These are phyloP conservation scores for Saksenaea oblongispora DNA, from an alignment of 371 early-diverging fungal genomes.

Conservation along the genomic window DNA sequence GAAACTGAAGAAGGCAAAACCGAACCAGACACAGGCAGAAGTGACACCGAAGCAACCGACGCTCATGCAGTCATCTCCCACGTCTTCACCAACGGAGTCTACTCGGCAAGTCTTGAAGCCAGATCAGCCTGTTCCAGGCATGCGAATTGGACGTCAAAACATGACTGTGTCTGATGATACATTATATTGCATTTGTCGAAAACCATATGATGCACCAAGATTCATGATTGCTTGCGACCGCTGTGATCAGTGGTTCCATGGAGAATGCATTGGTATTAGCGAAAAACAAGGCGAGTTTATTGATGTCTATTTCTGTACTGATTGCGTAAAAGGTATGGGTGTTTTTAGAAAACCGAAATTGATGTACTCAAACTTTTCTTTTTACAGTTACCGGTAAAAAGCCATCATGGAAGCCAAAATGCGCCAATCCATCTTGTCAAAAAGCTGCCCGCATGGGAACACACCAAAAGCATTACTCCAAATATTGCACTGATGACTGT, in stretches of 20 bases:
- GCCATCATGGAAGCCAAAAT: conserved; percentile 53
- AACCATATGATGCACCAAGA: conserved; percentile 50
- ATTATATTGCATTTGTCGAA: conserved; percentile 60
- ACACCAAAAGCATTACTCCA: conserved; percentile 32
- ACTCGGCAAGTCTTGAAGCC: background rate
- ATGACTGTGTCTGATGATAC: conserved; percentile 9
- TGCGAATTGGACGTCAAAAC: conserved; percentile 6
- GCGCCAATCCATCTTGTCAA: conserved; percentile 44
- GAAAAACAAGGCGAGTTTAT: conserved; percentile 60
- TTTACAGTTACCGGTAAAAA: conserved; percentile 45
- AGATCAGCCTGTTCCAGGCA: conserved; percentile 1
- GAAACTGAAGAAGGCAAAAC: background rate
- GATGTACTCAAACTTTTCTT: background rate
- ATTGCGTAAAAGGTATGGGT: conserved; percentile 45
- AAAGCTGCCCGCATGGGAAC: conserved; percentile 34
- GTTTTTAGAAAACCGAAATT: background rate
- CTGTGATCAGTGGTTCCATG: conserved; percentile 71
- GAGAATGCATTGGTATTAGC: conserved; percentile 64
- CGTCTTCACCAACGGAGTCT: background rate
- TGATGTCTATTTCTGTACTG: conserved; percentile 58
- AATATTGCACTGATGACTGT: conserved; percentile 41
- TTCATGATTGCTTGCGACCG: conserved; percentile 71
- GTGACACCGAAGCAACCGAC: background rate
- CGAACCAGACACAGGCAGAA: background rate
- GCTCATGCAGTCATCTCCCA: background rate